Evolutionary conservation across 2,329 filamentous ascomycete species (phyloP).

Genomic region (Trichoderma sp.): DNA sequence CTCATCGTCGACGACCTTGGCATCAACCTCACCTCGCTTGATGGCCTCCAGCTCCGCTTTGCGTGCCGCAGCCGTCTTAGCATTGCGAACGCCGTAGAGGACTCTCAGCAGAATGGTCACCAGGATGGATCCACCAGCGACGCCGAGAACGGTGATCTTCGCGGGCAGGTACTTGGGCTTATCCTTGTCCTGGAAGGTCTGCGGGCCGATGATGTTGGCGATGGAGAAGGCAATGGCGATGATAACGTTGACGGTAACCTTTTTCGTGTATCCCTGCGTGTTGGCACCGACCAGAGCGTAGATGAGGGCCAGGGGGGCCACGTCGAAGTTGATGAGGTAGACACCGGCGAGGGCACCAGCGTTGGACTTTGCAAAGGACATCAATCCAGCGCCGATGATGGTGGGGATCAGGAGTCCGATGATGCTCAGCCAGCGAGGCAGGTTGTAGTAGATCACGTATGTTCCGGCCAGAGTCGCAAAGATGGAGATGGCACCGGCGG

Average conservation of each 20-base stretch:
- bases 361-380: conserved; percentile 27
- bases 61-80: conserved; percentile 40
- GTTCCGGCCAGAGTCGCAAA: conserved; percentile 27
- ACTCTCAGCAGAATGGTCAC: conserved; percentile 34
- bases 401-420: conserved; percentile 27
- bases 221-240: conserved; percentile 44
- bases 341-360: conserved; percentile 34
- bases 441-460: conserved; percentile 27
- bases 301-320: conserved; percentile 51
- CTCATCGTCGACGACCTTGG: conserved; percentile 25
- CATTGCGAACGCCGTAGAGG: conserved; percentile 34
- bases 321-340: conserved; percentile 41
- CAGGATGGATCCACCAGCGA: conserved; percentile 35
- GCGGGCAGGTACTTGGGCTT: conserved; percentile 50
- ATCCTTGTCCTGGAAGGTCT: conserved; percentile 38
- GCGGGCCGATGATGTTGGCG: conserved; percentile 41
- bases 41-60: conserved; percentile 28
- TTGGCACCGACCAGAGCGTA: conserved; percentile 50
- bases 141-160: conserved; percentile 48
- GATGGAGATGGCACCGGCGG: conserved; percentile 29
- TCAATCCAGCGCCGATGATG: conserved; percentile 27
- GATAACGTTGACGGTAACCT: conserved; percentile 42
- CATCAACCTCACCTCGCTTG: conserved; percentile 31
- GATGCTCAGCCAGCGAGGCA: conserved; percentile 31
- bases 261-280: conserved; percentile 46